Evolutionary conservation across 768 basidiomycete genomes (phyloP).

Genomic region (Paxillus ammoniavirescens): DNA sequence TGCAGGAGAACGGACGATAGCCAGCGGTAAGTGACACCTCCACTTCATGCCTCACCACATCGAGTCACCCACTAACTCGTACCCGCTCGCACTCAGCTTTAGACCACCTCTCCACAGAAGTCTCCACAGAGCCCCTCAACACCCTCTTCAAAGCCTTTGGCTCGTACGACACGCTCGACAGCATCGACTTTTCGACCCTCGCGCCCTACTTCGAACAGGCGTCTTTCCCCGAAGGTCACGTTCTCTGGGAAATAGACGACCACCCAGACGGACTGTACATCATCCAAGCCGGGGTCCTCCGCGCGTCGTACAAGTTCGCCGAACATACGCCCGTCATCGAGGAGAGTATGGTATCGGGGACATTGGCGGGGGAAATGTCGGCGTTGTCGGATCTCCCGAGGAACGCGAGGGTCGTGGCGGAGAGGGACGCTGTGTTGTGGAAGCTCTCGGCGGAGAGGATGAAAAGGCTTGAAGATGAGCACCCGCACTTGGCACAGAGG

Average conservation of each 20-base stretch:
- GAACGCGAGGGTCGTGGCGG: conserved; percentile 85
- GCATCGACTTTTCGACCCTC: conserved; percentile 59
- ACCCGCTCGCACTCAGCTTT: background rate
- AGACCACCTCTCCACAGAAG: conserved; percentile 31
- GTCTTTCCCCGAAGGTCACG: conserved; percentile 50
- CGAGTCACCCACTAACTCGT: background rate
- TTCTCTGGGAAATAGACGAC: conserved; percentile 80
- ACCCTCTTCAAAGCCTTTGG: conserved; percentile 81
- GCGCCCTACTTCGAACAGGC: conserved; percentile 69
- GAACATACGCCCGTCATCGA: conserved; percentile 65
- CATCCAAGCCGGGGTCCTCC: conserved; percentile 82
- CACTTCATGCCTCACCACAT: background rate
- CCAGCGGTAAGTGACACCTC: conserved; percentile 43
- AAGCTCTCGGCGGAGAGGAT: conserved; percentile 62
- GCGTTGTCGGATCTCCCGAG: conserved; percentile 75
- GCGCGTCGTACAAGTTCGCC: conserved; percentile 79
- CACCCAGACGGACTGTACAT: conserved; percentile 82
- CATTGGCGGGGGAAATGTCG: conserved; percentile 88
- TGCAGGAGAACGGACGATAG: conserved; percentile 71
- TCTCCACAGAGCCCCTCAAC: conserved; percentile 60
- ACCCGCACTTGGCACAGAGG: conserved; percentile 60
- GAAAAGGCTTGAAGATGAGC: conserved; percentile 60
- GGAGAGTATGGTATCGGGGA: conserved; percentile 93
- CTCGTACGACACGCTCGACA: conserved; percentile 60
- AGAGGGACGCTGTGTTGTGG: conserved; percentile 80